Percentiles rank a stretch among this genome's conserved stretches.
Evolutionary conservation across 352 stramenopile genomes (phyloP).

Genomic region (Phytopythium helicoides): DNA sequence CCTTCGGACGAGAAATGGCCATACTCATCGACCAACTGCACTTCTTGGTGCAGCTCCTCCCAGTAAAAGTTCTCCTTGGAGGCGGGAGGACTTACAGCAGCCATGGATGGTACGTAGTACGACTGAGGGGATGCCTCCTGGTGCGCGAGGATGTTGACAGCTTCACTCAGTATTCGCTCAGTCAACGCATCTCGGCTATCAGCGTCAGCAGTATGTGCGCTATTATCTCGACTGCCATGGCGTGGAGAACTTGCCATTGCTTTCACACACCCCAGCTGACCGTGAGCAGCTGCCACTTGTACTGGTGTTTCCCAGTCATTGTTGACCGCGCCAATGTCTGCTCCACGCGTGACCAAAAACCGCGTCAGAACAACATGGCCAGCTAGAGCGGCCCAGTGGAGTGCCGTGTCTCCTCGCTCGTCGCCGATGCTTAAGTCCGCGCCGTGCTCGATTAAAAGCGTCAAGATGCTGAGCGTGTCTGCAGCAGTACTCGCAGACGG

Average conservation of each 20-base stretch:
- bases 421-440: conserved; percentile 48
- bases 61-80: conserved; percentile 33
- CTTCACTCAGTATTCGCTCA: conserved; percentile 19
- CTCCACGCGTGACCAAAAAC: conserved; percentile 39
- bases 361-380: conserved; percentile 37
- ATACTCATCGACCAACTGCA: conserved; percentile 75
- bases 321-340: conserved; percentile 45
- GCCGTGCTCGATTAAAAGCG: conserved; percentile 25
- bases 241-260: not conserved
- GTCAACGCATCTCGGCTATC: not conserved
- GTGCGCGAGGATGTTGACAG: conserved; percentile 24
- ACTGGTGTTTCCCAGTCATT: conserved; percentile 54
- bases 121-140: conserved; percentile 35
- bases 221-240: conserved; percentile 8
- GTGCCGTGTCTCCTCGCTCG: conserved; percentile 58
- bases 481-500: not conserved
- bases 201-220: conserved; percentile 20
- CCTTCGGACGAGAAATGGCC: conserved; percentile 72
- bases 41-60: conserved; percentile 65
- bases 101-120: conserved; percentile 7
- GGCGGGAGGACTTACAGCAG: no score
- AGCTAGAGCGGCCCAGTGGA: conserved; percentile 65
- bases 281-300: conserved; percentile 39
- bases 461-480: conserved; percentile 13
- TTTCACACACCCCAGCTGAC: conserved; percentile 48